Conservation (phyloP, 495 filamentous ascomycete genomes). For the Penicillium flavigenum region DNA sequence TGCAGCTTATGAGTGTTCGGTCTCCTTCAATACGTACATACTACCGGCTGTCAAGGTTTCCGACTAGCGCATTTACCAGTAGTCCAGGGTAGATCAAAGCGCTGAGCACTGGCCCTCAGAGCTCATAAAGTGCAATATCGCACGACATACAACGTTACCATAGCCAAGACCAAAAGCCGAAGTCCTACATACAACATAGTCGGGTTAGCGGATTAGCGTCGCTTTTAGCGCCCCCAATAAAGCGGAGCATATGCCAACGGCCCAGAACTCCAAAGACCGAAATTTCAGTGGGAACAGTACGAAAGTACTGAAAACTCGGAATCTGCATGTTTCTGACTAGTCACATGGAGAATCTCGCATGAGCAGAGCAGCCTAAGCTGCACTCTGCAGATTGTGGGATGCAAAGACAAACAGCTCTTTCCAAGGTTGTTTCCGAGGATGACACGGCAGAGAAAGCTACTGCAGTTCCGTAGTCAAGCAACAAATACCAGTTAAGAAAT, state of each 20-base stretch:
- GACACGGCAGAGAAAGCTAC: neutral
- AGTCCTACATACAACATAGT: neutral
- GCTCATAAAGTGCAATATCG: neutral
- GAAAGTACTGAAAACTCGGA: neutral
- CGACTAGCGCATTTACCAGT: neutral
- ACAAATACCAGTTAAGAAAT: neutral
- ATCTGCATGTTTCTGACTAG: slow-evolving; percentile 4
- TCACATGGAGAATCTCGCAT: slow-evolving; percentile 2
- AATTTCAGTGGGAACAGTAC: slow-evolving; percentile 3
- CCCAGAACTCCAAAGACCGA: slow-evolving; percentile 5
- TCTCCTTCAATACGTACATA: neutral
- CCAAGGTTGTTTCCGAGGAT: neutral
- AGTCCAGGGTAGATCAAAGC: neutral
- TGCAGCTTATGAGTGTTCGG: neutral
- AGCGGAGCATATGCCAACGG: slow-evolving; percentile 12
- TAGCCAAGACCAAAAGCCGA: slow-evolving; percentile 5
- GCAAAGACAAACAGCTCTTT: neutral
- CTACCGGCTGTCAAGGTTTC: neutral
- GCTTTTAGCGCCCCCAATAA: slow-evolving; percentile 6
- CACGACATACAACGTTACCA: slow-evolving; percentile 3
- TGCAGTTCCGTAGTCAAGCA: slow-evolving; percentile 2
- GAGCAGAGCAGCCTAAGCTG: neutral
- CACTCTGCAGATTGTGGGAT: neutral
- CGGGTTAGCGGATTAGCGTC: neutral
- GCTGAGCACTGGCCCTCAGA: neutral